phyloP scores from a whole-genome alignment of 2,329 filamentous ascomycete species.

The Fusarium succisae region DNA sequence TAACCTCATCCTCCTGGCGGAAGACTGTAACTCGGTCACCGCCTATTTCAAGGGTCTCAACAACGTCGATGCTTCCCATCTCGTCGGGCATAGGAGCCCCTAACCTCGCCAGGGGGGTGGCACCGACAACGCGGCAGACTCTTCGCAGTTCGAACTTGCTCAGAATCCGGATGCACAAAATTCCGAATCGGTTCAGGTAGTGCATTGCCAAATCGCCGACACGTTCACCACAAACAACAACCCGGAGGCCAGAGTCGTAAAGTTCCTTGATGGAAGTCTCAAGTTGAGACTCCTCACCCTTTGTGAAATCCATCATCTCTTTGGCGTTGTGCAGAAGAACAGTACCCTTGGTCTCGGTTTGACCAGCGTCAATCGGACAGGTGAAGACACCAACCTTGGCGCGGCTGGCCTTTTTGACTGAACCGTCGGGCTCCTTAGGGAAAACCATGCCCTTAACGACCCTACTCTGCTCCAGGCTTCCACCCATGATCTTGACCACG shows the following conservation, averaged over 20 bases:
- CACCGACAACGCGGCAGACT: slow-evolving; percentile 94
- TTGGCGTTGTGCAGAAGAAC: slow-evolving; percentile 96
- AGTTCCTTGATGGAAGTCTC: slow-evolving; percentile 94
- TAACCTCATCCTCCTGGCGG: slow-evolving; percentile 92
- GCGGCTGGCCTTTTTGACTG: slow-evolving; percentile 87
- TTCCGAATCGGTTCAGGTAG: slow-evolving; percentile 97
- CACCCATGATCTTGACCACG: slow-evolving; percentile 99
- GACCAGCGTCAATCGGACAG: slow-evolving; percentile 92
- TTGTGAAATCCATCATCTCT: slow-evolving; percentile 99
- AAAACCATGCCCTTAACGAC: slow-evolving; percentile 99
- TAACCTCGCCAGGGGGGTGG: slow-evolving; percentile 92
- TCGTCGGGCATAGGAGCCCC: slow-evolving; percentile 99
- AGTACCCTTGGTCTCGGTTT: slow-evolving; percentile 99
- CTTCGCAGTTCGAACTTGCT: slow-evolving; percentile 98
- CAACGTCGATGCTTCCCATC: slow-evolving; percentile 93
- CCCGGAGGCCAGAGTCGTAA: slow-evolving; percentile 90
- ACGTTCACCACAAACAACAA: slow-evolving; percentile 91
- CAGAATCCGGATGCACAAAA: slow-evolving; percentile 94
- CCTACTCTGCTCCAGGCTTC: slow-evolving; percentile 89
- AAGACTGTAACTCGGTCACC: slow-evolving; percentile 98
- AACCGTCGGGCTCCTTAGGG: slow-evolving; percentile 91
- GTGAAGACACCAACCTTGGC: slow-evolving; percentile 98
- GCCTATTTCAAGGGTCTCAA: slow-evolving; percentile 97
- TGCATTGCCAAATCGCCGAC: slow-evolving; percentile 95
- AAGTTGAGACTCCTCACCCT: slow-evolving; percentile 92